Conservation (phyloP, 495 filamentous ascomycete species). For the Aspergillus biplanus region DNA sequence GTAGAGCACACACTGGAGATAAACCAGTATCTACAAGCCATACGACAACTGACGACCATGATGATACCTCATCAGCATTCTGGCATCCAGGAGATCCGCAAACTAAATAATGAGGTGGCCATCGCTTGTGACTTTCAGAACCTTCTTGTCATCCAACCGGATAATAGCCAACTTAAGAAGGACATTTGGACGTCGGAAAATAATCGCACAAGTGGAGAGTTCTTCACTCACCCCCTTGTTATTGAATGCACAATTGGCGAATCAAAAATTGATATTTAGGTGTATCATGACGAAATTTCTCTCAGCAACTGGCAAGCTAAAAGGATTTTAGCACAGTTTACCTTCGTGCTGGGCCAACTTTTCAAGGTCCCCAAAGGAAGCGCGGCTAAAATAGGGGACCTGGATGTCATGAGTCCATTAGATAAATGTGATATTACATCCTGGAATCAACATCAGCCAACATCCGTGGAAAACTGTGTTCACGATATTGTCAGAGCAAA, state of each 20-base stretch:
- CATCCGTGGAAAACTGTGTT: constrained; percentile 45
- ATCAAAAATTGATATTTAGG: constrained; percentile 32
- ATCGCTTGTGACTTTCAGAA: constrained; percentile 67
- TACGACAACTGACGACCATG: constrained; percentile 47
- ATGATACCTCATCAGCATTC: constrained; percentile 56
- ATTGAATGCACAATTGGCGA: constrained; percentile 46
- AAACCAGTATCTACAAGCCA: constrained; percentile 42
- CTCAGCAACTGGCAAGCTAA: constrained; percentile 43
- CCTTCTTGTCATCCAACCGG: constrained; percentile 59
- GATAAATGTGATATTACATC: constrained; percentile 38
- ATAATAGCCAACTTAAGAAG: constrained; percentile 31
- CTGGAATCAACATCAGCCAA: constrained; percentile 37
- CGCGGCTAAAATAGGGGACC: constrained; percentile 30
- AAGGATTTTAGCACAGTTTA: constrained; percentile 38
- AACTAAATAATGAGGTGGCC: constrained; percentile 40
- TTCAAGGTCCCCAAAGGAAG: constrained; percentile 33
- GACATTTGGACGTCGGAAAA: constrained; percentile 51
- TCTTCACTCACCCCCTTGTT: constrained; percentile 55
- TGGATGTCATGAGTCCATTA: constrained; percentile 38
- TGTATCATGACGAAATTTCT: constrained; percentile 45
- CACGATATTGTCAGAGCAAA: constrained; percentile 48
- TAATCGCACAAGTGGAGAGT: constrained; percentile 47
- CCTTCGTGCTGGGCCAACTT: constrained; percentile 40
- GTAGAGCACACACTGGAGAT: constrained; percentile 41
- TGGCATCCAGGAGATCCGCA: constrained; percentile 47